These are phyloP conservation scores for Phytophthora tubulina DNA, from an alignment of 352 stramenopile species.

Conservation along the genomic window DNA sequence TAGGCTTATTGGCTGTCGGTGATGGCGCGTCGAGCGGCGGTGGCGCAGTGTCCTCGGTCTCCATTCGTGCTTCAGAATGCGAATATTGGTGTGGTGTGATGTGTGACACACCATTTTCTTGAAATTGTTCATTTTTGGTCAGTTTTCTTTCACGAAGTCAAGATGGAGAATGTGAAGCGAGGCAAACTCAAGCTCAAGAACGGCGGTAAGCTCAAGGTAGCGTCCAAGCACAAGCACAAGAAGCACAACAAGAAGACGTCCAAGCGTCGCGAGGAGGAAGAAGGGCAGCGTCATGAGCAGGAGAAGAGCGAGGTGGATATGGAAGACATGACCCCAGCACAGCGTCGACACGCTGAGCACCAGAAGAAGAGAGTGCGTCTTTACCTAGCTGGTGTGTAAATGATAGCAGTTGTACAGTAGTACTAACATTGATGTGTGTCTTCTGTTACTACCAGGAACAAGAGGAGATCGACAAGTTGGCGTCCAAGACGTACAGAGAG, in stretches of 20 bases:
- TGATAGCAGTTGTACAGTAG: background rate
- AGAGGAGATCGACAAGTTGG: conserved; percentile 88
- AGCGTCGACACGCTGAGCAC: conserved; percentile 81
- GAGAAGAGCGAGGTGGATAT: conserved; percentile 37
- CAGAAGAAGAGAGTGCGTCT: conserved; percentile 80
- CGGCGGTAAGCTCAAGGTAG: conserved; percentile 68
- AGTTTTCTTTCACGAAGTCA: background rate
- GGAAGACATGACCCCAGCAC: conserved; percentile 76
- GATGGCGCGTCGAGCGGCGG: background rate
- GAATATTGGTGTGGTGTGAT: background rate
- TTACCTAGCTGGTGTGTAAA: background rate
- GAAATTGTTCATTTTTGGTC: background rate
- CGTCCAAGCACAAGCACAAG: conserved; percentile 60
- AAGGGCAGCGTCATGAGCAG: conserved; percentile 26
- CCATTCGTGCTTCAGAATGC: conserved; percentile 25
- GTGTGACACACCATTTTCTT: conserved; percentile 20
- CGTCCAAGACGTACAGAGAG: conserved; percentile 91
- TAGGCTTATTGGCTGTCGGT: background rate
- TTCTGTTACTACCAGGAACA: conserved; percentile 61
- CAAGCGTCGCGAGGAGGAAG: conserved; percentile 50
- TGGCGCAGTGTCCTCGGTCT: conserved; percentile 7
- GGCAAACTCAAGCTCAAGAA: conserved; percentile 89
- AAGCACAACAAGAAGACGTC: conserved; percentile 63
- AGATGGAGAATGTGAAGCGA: conserved; percentile 84
- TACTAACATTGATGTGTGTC: conserved; percentile 4